These are phyloP conservation scores for Alectoria sarmentosa DNA, from an alignment of 495 filamentous ascomycete genomes.

Conservation along the genomic window DNA sequence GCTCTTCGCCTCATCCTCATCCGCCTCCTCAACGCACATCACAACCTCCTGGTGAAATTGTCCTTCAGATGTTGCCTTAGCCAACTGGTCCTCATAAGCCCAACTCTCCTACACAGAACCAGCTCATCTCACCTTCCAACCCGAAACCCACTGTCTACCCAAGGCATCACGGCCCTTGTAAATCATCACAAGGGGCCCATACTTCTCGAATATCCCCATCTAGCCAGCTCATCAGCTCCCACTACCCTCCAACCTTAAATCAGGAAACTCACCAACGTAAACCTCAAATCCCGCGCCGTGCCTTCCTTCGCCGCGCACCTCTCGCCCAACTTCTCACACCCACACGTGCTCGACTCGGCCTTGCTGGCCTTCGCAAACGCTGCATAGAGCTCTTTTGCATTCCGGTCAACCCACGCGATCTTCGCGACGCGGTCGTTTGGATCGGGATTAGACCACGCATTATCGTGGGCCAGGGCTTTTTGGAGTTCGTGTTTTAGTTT, in stretches of 20 bases:
- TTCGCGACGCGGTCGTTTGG: not conserved
- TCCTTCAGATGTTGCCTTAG: not conserved
- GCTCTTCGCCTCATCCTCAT: not conserved
- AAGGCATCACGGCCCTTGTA: not conserved
- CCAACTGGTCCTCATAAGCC: not conserved
- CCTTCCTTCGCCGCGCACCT: not conserved
- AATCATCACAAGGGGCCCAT: not conserved
- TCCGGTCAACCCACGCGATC: not conserved
- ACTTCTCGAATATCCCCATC: not conserved
- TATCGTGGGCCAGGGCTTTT: not conserved
- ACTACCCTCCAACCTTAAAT: not conserved
- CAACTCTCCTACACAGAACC: not conserved
- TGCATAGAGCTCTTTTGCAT: not conserved
- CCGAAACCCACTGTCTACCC: not conserved
- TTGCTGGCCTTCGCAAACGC: not conserved
- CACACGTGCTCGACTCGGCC: not conserved
- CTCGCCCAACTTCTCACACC: not conserved
- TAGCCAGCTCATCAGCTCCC: not conserved
- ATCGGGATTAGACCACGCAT: not conserved
- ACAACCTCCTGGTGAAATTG: too few species aligned
- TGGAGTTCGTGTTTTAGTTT: not conserved
- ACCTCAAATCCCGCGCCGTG: not conserved
- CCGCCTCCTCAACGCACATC: not conserved
- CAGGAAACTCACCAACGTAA: not conserved
- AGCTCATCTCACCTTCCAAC: not conserved